Evolutionary conservation across 768 basidiomycete genomes (phyloP).

Genomic region (Lentinula sp.): DNA sequence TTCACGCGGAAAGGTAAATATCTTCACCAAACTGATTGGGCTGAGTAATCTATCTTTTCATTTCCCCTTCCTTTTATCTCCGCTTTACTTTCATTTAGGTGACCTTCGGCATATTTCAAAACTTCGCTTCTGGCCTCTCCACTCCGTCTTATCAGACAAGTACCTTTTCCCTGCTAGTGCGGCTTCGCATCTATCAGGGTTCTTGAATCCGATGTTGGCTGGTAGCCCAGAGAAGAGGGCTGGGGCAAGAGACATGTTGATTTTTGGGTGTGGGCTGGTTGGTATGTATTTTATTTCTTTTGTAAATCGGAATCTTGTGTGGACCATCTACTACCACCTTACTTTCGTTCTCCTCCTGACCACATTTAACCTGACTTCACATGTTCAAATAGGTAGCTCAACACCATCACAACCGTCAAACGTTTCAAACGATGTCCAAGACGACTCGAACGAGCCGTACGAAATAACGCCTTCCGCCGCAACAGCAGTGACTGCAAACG

Average conservation of each 20-base stretch:
- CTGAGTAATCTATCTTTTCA: too few species aligned
- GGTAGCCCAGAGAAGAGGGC: slow-evolving; percentile 85
- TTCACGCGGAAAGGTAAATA: slow-evolving; percentile 89
- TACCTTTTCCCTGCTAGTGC: slow-evolving; percentile 86
- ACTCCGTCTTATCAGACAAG: slow-evolving; percentile 84
- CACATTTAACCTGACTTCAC: too few species aligned
- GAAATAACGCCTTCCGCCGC: not conserved
- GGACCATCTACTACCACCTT: too few species aligned
- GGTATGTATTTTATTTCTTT: slow-evolving; percentile 23
- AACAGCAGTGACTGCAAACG: not conserved
- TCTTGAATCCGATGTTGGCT: slow-evolving; percentile 86
- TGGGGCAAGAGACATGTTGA: slow-evolving; percentile 60
- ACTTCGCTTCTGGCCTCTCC: slow-evolving; percentile 86
- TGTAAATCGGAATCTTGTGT: too few species aligned
- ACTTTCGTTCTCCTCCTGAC: too few species aligned
- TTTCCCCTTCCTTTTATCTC: not conserved
- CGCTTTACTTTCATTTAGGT: slow-evolving; percentile 21
- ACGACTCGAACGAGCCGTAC: not conserved
- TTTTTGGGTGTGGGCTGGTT: not conserved
- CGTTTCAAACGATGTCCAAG: not conserved
- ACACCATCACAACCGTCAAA: not conserved
- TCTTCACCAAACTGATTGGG: not conserved
- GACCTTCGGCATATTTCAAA: slow-evolving; percentile 94
- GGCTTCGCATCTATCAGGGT: slow-evolving; percentile 74
- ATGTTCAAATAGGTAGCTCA: not conserved